Conservation (phyloP, 495 filamentous ascomycete species). For the Xylaria cubensis region DNA sequence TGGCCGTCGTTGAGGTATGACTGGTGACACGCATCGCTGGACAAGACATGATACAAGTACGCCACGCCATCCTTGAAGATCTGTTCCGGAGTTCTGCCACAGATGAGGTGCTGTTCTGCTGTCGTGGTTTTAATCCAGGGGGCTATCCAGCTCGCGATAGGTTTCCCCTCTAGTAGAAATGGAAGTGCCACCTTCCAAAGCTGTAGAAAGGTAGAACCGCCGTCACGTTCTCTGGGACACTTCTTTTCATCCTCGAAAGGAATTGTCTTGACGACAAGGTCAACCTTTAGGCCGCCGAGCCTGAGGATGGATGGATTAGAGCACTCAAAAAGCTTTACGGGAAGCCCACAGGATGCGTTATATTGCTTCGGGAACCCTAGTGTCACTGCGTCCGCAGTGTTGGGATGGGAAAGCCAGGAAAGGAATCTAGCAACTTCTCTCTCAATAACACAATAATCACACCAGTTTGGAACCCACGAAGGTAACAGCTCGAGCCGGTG, state of each 20-base stretch:
- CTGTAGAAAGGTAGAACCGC: not conserved
- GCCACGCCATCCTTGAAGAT: not conserved
- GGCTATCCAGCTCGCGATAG: not conserved
- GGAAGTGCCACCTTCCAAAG: not conserved
- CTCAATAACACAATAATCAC: not conserved
- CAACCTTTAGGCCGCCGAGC: not conserved
- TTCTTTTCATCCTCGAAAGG: not conserved
- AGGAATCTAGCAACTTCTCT: not conserved
- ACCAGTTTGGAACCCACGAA: constrained; percentile 1
- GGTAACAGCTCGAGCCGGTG: not conserved
- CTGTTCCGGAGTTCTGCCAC: not conserved
- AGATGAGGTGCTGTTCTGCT: not conserved
- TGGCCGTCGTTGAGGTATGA: not conserved
- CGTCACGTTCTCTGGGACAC: not conserved
- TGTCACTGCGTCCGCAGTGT: not conserved
- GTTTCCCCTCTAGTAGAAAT: not conserved
- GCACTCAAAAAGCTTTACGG: not conserved
- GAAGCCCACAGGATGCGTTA: not conserved
- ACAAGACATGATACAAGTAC: not conserved
- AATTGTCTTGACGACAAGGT: not conserved
- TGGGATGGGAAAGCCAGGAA: not conserved
- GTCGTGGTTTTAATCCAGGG: not conserved
- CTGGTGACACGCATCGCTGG: not conserved
- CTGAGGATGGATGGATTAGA: not conserved
- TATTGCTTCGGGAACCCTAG: not conserved